Percentiles rank a stretch among this genome's conserved stretches.
phyloP scores from a whole-genome alignment of 345 rosid species.

The Anastatica hierochuntica region DNA sequence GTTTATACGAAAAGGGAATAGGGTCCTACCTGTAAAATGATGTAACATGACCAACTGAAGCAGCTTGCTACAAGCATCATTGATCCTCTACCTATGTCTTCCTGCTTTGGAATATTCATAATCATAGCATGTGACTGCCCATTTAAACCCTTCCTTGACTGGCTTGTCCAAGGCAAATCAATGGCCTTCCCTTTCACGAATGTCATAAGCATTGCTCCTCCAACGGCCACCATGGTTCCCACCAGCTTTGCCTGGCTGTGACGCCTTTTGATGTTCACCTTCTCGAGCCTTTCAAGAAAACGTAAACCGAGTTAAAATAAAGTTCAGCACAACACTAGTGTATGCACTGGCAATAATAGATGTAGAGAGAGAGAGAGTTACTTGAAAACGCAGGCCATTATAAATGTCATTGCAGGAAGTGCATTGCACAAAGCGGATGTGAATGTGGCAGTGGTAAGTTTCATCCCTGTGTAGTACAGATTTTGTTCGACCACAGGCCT shows the following conservation, averaged over 20 bases:
- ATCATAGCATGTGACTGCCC: conserved; percentile 4
- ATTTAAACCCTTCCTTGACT: conserved; percentile 10
- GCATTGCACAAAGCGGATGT: conserved; percentile 55
- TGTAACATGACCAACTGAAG: conserved; percentile 59
- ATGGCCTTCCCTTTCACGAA: conserved; percentile 45
- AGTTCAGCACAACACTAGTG: not conserved
- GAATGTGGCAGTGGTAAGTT: conserved; percentile 63
- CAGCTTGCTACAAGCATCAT: conserved; percentile 47
- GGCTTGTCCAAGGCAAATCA: conserved; percentile 56
- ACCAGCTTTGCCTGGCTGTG: conserved; percentile 69
- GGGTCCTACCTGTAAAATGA: conserved; percentile 47
- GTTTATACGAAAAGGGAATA: not conserved
- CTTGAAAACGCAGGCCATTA: conserved; percentile 53
- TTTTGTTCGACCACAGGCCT: conserved; percentile 36
- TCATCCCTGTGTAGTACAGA: conserved; percentile 54
- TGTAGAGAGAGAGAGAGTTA: conserved; percentile 14
- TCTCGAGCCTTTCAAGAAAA: conserved; percentile 50
- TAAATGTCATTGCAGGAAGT: conserved; percentile 63
- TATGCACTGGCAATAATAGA: not conserved
- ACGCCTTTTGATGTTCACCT: conserved; percentile 38
- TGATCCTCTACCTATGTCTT: conserved; percentile 39
- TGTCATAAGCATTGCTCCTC: conserved; percentile 90
- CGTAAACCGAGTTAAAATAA: not conserved
- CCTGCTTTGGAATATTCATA: conserved; percentile 3
- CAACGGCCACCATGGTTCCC: conserved; percentile 73